Conservation (phyloP, 441 rosid species). For the Brassica hybrid region DNA sequence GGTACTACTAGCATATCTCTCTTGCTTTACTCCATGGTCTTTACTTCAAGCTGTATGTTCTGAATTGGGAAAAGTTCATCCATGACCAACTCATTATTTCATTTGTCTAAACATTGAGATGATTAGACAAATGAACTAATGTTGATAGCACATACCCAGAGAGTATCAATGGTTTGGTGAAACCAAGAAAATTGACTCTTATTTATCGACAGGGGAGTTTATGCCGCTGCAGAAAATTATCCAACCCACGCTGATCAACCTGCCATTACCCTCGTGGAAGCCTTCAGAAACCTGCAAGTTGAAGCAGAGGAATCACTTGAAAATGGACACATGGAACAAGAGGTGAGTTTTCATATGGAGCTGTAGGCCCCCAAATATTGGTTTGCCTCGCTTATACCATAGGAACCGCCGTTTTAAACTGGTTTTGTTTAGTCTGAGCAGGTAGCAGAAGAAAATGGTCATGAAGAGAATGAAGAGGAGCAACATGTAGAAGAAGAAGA, state of each 20-base stretch:
- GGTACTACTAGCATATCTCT: slow-evolving; percentile 47
- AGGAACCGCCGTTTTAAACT: no score
- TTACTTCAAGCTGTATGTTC: slow-evolving; percentile 2
- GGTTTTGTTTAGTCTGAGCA: no score
- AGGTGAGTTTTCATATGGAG: slow-evolving; percentile 48
- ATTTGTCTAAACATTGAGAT: slow-evolving; percentile 1
- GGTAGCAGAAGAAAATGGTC: no score
- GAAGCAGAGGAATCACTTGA: slow-evolving; percentile 81
- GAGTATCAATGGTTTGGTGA: slow-evolving; percentile 12
- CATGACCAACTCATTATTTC: slow-evolving; percentile 2
- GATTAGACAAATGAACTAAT: not conserved
- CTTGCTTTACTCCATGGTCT: not conserved
- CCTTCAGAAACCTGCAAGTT: slow-evolving; percentile 84
- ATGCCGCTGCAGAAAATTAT: slow-evolving; percentile 71
- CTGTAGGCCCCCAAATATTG: not conserved
- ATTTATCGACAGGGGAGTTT: slow-evolving; percentile 53
- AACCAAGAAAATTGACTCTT: slow-evolving; percentile 12
- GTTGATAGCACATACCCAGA: slow-evolving; percentile 13
- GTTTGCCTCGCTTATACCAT: no score
- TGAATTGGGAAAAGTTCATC: not conserved
- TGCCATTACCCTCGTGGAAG: slow-evolving; percentile 77
- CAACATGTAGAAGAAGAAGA: not conserved
- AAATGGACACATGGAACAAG: slow-evolving; percentile 77
- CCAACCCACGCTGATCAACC: slow-evolving; percentile 62
- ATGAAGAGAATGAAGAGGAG: no score